These are phyloP conservation scores for Musa troglodytarum DNA, from an alignment of 176 grass and related monocot species.

Conservation along the genomic window DNA sequence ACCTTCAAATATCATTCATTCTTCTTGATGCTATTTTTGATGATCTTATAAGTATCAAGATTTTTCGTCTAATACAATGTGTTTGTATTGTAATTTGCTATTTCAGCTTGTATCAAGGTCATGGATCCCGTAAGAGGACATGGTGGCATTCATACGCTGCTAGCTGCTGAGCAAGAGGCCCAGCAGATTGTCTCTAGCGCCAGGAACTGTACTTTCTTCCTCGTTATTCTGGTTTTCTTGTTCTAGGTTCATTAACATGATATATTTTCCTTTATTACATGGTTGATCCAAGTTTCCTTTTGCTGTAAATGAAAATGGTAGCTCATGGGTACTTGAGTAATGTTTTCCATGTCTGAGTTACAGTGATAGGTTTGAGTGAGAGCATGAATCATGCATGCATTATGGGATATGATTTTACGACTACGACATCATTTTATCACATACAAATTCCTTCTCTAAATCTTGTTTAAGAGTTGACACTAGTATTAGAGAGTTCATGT, in stretches of 20 bases:
- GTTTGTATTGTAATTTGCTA: not conserved
- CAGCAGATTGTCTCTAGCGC: not conserved
- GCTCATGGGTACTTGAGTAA: not conserved
- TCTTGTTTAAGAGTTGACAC: not conserved
- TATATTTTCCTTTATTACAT: not conserved
- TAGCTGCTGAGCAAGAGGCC: constrained; percentile 8
- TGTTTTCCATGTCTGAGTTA: no score
- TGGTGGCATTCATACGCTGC: constrained; percentile 6
- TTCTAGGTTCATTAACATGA: not conserved
- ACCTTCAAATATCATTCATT: no score
- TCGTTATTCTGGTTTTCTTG: not conserved
- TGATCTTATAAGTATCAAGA: not conserved
- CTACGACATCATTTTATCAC: not conserved
- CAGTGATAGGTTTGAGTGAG: no score
- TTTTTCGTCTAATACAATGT: not conserved
- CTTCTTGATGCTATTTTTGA: not conserved
- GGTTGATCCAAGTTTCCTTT: not conserved
- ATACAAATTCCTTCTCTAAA: not conserved
- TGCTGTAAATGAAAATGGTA: not conserved
- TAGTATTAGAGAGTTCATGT: not conserved
- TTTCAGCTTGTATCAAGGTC: not conserved
- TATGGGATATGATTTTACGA: no score
- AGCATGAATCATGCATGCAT: no score
- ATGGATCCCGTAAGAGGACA: constrained; percentile 10
- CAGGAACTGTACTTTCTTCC: constrained; percentile 6